These are phyloP conservation scores for Strobilomyces dryophilus DNA, from an alignment of 768 basidiomycete genomes.

Conservation along the genomic window DNA sequence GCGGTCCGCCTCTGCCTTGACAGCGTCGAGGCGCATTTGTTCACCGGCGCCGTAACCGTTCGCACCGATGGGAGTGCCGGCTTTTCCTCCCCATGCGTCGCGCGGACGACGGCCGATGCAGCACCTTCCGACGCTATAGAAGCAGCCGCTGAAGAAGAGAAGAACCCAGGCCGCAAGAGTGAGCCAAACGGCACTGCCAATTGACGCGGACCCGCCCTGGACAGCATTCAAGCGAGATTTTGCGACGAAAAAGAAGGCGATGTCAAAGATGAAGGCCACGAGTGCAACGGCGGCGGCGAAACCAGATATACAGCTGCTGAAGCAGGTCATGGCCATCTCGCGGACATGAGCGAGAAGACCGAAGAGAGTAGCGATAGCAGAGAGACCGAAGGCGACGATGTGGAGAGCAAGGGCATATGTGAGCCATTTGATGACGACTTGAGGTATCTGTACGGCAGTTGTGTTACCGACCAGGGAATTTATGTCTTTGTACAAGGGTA, in stretches of 20 bases:
- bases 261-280: slow-evolving; percentile 88
- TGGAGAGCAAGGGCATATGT: slow-evolving; percentile 93
- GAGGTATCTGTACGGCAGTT: slow-evolving; percentile 66
- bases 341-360: slow-evolving; percentile 87
- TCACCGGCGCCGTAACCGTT: slow-evolving; percentile 44
- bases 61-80: slow-evolving; percentile 24
- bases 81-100: slow-evolving; percentile 37
- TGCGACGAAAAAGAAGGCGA: slow-evolving; percentile 87
- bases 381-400: slow-evolving; percentile 76
- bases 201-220: slow-evolving; percentile 68
- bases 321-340: slow-evolving; percentile 81
- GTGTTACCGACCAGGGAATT: slow-evolving; percentile 73
- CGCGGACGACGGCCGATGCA: slow-evolving; percentile 61
- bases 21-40: slow-evolving; percentile 73
- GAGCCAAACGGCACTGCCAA: slow-evolving; percentile 91
- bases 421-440: slow-evolving; percentile 88
- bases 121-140: slow-evolving; percentile 80
- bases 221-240: slow-evolving; percentile 75
- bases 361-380: slow-evolving; percentile 69
- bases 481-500: slow-evolving; percentile 52
- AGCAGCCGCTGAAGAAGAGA: slow-evolving; percentile 87
- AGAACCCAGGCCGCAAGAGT: slow-evolving; percentile 83
- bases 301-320: slow-evolving; percentile 75
- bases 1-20: slow-evolving; percentile 83
- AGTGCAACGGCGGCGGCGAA: slow-evolving; percentile 77